These are phyloP conservation scores for Vitis labrusca DNA, from an alignment of 164 flowering plant species.

Conservation along the genomic window DNA sequence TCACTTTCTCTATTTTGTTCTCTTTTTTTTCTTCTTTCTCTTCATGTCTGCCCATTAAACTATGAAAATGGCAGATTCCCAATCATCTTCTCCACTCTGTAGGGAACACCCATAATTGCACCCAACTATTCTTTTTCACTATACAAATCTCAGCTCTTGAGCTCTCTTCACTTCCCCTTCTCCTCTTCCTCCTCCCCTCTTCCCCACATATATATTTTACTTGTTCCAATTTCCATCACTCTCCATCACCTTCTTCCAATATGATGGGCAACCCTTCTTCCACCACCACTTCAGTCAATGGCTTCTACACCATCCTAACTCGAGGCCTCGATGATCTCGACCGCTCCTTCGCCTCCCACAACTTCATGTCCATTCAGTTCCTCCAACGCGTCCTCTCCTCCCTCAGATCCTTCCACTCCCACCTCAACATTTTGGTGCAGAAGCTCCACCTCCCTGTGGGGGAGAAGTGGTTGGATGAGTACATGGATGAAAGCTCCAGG, in stretches of 20 bases:
- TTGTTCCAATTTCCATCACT: slow-evolving; percentile 17
- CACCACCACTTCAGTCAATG: slow-evolving; percentile 18
- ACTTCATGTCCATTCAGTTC: slow-evolving; percentile 26
- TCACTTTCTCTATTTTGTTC: not conserved
- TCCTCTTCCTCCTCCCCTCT: not conserved
- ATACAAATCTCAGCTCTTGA: not conserved
- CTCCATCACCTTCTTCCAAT: not conserved
- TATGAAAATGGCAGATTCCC: slow-evolving; percentile 20
- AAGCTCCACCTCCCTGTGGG: slow-evolving; percentile 25
- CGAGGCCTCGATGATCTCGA: slow-evolving; percentile 20
- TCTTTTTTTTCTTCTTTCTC: not conserved
- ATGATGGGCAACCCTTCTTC: slow-evolving; percentile 19
- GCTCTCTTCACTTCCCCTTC: not conserved
- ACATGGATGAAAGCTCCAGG: slow-evolving; percentile 34
- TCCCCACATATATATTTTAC: slow-evolving; percentile 3
- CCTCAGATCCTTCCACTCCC: slow-evolving; percentile 26
- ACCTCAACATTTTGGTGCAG: slow-evolving; percentile 18
- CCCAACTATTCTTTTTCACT: slow-evolving; percentile 17
- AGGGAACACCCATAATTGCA: slow-evolving; percentile 29
- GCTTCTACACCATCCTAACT: slow-evolving; percentile 22
- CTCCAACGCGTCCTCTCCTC: slow-evolving; percentile 22
- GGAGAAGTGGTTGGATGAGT: slow-evolving; percentile 34
- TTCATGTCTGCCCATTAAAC: slow-evolving; percentile 6
- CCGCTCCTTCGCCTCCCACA: slow-evolving; percentile 9
- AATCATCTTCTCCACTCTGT: slow-evolving; percentile 25